Percentiles rank a stretch among this genome's conserved stretches.
phyloP scores from a whole-genome alignment of 805 yeast genomes.

The Yarrowia divulgata region DNA sequence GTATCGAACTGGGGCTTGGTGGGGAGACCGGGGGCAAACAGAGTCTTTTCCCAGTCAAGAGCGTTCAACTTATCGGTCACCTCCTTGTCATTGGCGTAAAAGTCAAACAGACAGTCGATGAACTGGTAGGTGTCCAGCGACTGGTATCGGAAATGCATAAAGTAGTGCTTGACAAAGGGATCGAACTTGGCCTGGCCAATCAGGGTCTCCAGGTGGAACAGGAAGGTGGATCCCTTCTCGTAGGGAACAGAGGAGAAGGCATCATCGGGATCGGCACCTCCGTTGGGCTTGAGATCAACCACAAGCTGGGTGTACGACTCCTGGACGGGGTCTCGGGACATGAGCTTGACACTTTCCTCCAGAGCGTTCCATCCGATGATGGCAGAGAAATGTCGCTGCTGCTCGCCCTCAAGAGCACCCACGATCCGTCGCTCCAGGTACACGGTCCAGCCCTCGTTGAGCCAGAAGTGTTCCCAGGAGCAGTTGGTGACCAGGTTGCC shows the following conservation, averaged over 20 bases:
- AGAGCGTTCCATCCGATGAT: constrained; percentile 90
- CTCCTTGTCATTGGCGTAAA: constrained; percentile 51
- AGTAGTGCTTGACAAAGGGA: constrained; percentile 80
- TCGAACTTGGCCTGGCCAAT: constrained; percentile 69
- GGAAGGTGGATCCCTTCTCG: constrained; percentile 85
- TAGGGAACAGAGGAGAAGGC: constrained; percentile 88
- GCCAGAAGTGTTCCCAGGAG: constrained; percentile 94
- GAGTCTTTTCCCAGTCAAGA: constrained; percentile 88
- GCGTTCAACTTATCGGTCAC: constrained; percentile 58
- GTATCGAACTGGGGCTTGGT: constrained; percentile 86
- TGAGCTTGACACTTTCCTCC: constrained; percentile 59
- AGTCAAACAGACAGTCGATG: constrained; percentile 74
- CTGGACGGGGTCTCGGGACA: constrained; percentile 43
- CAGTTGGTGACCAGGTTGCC: constrained; percentile 90
- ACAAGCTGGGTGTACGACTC: constrained; percentile 64
- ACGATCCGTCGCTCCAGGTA: constrained; percentile 85
- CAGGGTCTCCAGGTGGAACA: constrained; percentile 71
- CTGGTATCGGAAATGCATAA: constrained; percentile 67
- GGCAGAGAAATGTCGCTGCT: constrained; percentile 78
- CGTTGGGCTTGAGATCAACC: constrained; percentile 64
- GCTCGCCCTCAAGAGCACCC: constrained; percentile 79
- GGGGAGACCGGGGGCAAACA: constrained; percentile 84
- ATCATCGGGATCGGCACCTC: constrained; percentile 83
- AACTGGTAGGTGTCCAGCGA: constrained; percentile 86
- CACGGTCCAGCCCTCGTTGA: constrained; percentile 96